Base-by-base conservation (phyloP, 306 rosid genomes). In the Begonia peltatifolia region DNA sequence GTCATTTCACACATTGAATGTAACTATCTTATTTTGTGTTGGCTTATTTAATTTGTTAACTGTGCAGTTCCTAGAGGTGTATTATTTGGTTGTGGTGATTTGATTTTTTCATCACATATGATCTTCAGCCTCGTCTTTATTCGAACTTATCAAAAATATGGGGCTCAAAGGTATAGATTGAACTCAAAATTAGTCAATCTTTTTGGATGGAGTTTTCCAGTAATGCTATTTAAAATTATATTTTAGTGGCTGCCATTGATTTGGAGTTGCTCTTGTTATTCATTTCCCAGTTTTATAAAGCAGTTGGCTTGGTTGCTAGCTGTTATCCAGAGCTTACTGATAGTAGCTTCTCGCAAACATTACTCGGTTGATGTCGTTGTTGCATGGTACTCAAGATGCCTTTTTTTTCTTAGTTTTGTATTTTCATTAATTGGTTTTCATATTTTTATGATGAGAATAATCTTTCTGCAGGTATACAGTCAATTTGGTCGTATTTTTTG, bases 31-130 rank as follows among this genome's bases (percentile, higher is more conserved):
- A 30, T 30, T 5, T 30, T 5, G 38, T 30, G 9, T 30, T 30
- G 38, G 38, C 38, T 30, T 30, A 30, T 30, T 30, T 30, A 30
- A 30, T 5, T 30, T 30, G 38, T 30, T 7, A 1, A 30, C 38
- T 7, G 36, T 30, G 38, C 38, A 30, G 38, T 30, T 30, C 75
- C 84, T 3, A 50, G 50, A 12, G 84, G 77, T 4, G 30, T 61
- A 14, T 11, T 61, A 46, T 70, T 60, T 68, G 80, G 84, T 25
- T 74, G 83, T 64, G 84, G 77, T 43, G 84, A 78, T 65, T 62
- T 74, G 62, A 74, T 78, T 42, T 78, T 78, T 70, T 78, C 77
- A 18, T 78, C 84, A 0, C 77, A 78, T 57, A 78, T 74, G 80
- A 78, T 78, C 47, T 77, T 77, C 46, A 70, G 74, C 50, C 69